Conservation (phyloP, 2,329 filamentous ascomycete species). For the Aspergillus sp. region DNA sequence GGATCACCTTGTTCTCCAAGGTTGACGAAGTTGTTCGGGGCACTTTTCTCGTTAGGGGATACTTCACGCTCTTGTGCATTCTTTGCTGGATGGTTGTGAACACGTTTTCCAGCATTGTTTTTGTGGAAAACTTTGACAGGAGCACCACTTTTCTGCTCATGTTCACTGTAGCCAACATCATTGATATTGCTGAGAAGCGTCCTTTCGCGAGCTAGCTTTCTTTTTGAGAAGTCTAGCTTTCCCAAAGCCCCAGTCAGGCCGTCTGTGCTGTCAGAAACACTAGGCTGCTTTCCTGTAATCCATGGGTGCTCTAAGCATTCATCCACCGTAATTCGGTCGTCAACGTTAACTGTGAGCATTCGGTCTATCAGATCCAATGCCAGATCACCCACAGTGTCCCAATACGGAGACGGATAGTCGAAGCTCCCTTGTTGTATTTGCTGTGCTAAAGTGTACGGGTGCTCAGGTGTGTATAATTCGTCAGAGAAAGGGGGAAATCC, state of each 20-base stretch:
- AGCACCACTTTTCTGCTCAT: slow-evolving; percentile 58
- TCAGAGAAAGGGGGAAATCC: slow-evolving; percentile 97
- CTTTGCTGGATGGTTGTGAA: slow-evolving; percentile 45
- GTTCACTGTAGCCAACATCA: slow-evolving; percentile 64
- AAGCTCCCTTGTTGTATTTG: slow-evolving; percentile 89
- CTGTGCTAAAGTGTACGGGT: slow-evolving; percentile 81
- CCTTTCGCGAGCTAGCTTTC: slow-evolving; percentile 77
- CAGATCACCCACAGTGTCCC: slow-evolving; percentile 82
- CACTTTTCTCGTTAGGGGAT: slow-evolving; percentile 66
- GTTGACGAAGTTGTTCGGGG: slow-evolving; percentile 75
- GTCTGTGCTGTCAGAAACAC: slow-evolving; percentile 82
- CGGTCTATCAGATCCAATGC: slow-evolving; percentile 90
- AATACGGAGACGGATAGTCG: slow-evolving; percentile 95
- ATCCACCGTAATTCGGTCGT: slow-evolving; percentile 82
- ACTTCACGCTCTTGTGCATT: slow-evolving; percentile 52
- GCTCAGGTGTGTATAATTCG: slow-evolving; percentile 77
- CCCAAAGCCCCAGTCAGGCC: slow-evolving; percentile 85
- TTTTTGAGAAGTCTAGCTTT: slow-evolving; percentile 77
- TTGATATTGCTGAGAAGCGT: slow-evolving; percentile 84
- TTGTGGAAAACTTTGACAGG: slow-evolving; percentile 75
- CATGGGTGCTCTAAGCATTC: slow-evolving; percentile 90
- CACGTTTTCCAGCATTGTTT: slow-evolving; percentile 57
- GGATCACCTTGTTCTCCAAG: slow-evolving; percentile 87
- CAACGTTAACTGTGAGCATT: slow-evolving; percentile 88
- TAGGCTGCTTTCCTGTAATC: slow-evolving; percentile 65